Percentiles rank a stretch among this genome's conserved stretches.
Conservation (phyloP, 192 early-diverging fungal genomes). For the Coemansia sp. region DNA sequence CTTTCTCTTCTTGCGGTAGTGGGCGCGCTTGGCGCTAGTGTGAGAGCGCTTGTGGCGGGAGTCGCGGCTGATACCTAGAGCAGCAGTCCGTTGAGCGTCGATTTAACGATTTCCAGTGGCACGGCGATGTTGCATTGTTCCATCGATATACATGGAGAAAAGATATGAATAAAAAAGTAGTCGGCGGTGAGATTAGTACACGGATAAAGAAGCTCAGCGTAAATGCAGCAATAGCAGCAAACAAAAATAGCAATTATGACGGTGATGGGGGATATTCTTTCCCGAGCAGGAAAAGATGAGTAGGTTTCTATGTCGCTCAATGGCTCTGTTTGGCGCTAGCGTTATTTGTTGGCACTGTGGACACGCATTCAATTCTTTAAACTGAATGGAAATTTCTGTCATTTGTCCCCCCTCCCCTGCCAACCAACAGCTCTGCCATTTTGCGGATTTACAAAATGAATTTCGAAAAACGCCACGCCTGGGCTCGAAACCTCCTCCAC, state of each 20-base stretch:
- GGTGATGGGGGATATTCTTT: too few relatives aligned
- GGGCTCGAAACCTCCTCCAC: neutral
- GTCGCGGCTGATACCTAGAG: conserved; percentile 88
- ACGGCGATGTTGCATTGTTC: neutral
- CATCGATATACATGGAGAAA: neutral
- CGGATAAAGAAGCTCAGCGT: too few relatives aligned
- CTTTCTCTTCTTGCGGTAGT: conserved; percentile 99
- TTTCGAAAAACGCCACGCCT: neutral
- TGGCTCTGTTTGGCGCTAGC: neutral
- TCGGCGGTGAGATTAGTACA: neutral
- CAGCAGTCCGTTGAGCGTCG: too few relatives aligned
- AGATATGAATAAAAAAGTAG: neutral
- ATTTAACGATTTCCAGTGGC: neutral
- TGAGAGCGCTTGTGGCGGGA: conserved; percentile 97
- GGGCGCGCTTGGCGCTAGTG: conserved; percentile 98
- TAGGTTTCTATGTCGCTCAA: too few relatives aligned
- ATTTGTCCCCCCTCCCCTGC: too few relatives aligned
- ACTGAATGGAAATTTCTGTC: too few relatives aligned
- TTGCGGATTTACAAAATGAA: neutral
- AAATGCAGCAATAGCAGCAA: too few relatives aligned
- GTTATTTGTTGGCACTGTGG: neutral
- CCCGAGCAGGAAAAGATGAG: too few relatives aligned
- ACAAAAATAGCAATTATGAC: too few relatives aligned
- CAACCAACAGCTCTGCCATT: too few relatives aligned
- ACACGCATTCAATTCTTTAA: too few relatives aligned